These are phyloP conservation scores for Nicotiana benthamiana DNA, from an alignment of 257 asterid genomes.

Conservation along the genomic window DNA sequence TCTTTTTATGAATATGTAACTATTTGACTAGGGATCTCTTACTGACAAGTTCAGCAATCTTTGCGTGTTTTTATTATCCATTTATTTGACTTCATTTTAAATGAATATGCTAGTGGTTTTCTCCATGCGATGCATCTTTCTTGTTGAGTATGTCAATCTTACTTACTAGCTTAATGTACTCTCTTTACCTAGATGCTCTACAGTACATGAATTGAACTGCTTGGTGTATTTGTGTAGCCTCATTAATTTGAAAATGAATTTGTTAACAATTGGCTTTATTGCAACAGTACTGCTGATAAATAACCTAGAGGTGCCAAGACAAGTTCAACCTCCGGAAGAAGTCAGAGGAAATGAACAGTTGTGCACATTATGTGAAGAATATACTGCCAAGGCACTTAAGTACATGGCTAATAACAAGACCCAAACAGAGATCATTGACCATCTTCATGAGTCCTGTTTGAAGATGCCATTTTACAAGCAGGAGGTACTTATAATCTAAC, in stretches of 20 bases:
- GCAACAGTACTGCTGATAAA: slow-evolving; percentile 35
- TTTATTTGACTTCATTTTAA: neutral
- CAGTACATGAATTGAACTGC: neutral
- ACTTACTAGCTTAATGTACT: neutral
- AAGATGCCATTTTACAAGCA: slow-evolving; percentile 54
- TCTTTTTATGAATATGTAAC: neutral
- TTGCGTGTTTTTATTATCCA: neutral
- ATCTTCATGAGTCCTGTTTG: slow-evolving; percentile 68
- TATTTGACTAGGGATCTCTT: neutral
- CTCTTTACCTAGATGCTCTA: neutral
- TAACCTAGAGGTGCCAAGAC: slow-evolving; percentile 24
- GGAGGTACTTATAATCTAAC: slow-evolving; percentile 38
- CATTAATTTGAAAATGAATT: neutral
- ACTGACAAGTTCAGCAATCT: neutral
- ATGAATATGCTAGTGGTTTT: neutral
- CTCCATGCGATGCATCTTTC: neutral
- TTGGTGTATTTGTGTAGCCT: neutral
- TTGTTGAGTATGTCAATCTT: neutral
- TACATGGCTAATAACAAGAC: slow-evolving; percentile 66
- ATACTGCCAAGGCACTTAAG: slow-evolving; percentile 50
- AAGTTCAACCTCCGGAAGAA: slow-evolving; percentile 28
- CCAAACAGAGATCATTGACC: slow-evolving; percentile 49
- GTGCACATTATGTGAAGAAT: slow-evolving; percentile 66
- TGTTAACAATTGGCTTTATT: slow-evolving; percentile 8
- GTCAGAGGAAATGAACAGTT: slow-evolving; percentile 32